Evolutionary conservation across 345 rosid species (phyloP).

Genomic region (Citrus sp.): DNA sequence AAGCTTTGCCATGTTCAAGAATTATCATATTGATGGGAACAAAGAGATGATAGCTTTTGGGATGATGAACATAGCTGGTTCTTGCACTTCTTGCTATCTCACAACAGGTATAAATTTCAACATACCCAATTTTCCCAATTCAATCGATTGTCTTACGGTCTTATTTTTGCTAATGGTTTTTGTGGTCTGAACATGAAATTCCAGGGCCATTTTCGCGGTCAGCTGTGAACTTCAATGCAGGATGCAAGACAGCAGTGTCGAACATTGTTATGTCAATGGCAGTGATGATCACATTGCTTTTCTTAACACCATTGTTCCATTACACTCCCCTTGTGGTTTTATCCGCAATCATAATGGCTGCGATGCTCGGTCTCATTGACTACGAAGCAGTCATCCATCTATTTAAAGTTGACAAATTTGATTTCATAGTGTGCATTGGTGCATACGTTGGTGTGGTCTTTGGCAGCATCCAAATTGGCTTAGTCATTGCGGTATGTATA

Average conservation of each 20-base stretch:
- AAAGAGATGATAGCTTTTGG: slow-evolving; percentile 96
- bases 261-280: slow-evolving; percentile 85
- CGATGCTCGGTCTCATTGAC: slow-evolving; percentile 88
- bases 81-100: slow-evolving; percentile 86
- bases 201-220: slow-evolving; percentile 89
- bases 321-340: slow-evolving; percentile 85
- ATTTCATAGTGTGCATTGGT: slow-evolving; percentile 66
- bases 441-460: slow-evolving; percentile 78
- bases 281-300: slow-evolving; percentile 59
- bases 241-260: slow-evolving; percentile 85
- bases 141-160: neutral
- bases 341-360: slow-evolving; percentile 72
- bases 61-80: slow-evolving; percentile 80
- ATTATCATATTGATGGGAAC: slow-evolving; percentile 86
- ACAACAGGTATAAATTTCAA: slow-evolving; percentile 51
- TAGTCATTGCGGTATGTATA: slow-evolving; percentile 54
- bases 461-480: slow-evolving; percentile 67
- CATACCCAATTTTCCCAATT: neutral
- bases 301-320: slow-evolving; percentile 72
- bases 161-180: neutral
- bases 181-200: neutral
- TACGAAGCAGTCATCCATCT: slow-evolving; percentile 74
- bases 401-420: slow-evolving; percentile 78
- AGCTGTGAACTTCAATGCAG: slow-evolving; percentile 91
- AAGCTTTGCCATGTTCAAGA: slow-evolving; percentile 88